Evolutionary conservation across 345 rosid species (phyloP), one percentile per base, ranked within the genome.

Genomic region (Pugionium dolabratum): DNA sequence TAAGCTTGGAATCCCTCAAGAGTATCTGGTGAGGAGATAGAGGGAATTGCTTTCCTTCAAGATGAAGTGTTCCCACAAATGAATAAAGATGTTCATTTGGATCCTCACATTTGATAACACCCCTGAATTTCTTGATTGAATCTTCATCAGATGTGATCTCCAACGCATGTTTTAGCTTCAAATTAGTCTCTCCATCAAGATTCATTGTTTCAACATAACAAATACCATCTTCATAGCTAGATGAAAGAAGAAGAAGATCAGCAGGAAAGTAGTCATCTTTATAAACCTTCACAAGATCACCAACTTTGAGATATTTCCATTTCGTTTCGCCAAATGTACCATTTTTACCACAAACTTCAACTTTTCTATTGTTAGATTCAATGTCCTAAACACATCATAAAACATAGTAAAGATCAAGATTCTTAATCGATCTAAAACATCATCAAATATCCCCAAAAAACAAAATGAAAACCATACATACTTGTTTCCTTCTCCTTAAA

Each of bases 131-230:
- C 72, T 75, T 50, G 48, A 84, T 70, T 0, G 81, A 75, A 50
- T 78, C 77, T 27, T 78, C 86, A 27, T 79, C 64, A 9, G 79
- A 64, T 39, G 97, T 93, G 36, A 76, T 76, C 58, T 85, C 92
- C 62, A 90, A 74, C 1, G 91, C 80, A 27, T 85, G 91, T 73
- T 88, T 93, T 73, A 90, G 60, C 72, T 93, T 93, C 76, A 93
- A 52, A 54, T 88, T 88, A 29, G 92, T 93, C 81, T 93, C 98
- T 3, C 98, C 98, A 63, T 93, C 98, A 40, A 93, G 96, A 66
- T 90, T 90, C 97, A 79, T 83, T 8, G 98, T 90, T 51, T 93
- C 98, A 26, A 90, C 97, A 69, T 93, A 93, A 64, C 97, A 90
- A 57, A 88, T 66, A 27, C 90, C 97, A 71, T 93, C 97, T 28